Evolutionary conservation across 1,284 basidiomycete species (phyloP), one percentile per base, ranked within the genome.

Genomic region (Lentinula novae-zelandiae): DNA sequence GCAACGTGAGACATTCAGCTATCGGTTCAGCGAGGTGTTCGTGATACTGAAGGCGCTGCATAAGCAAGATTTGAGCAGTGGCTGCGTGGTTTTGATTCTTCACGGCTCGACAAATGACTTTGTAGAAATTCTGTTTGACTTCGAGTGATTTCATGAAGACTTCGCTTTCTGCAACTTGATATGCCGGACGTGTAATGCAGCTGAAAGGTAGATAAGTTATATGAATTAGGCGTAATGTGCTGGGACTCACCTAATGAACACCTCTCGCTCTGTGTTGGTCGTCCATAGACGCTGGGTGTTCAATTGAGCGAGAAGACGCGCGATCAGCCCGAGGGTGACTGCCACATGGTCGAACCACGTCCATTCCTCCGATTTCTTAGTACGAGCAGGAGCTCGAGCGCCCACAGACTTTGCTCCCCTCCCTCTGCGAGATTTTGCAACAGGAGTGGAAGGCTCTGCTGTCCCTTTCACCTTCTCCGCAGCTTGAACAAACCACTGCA

Each of bases 11-110:
- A 40, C 94, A 87, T 67, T 98, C 95, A 0, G 96, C 96, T 89
- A 98, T 93, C 0, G 92, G 89, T 70, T 98, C 96, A 0, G 92
- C 87, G 33, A 98, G 84, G 71, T 98, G 96, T 68, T 99, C 96
- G 68, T 90, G 94, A 74, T 96, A 97, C 63, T 96, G 95, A 12
- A 99, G 78, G 60, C 86, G 87, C 72, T 98, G 95, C 74, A 96
- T 90, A 73, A 99, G 93, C 63, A 85, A 86, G 60, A 93, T 96
- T 69, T 97, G 95, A 0, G 92, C 92, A 52, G 87, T 86, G 62
- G 91, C 86, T 0, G 85, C 82, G 67, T 98, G 96, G 1, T 84
- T 87, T 66, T 98, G 95, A 65, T 90, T 86, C 71, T 98, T 98
- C 65, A 98, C 94, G 0, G 95, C 91, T 54, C 92, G 78, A 73